Evolutionary conservation across 2,329 filamentous ascomycete genomes (phyloP).

Genomic region (Pseudohalonectria lignicola): DNA sequence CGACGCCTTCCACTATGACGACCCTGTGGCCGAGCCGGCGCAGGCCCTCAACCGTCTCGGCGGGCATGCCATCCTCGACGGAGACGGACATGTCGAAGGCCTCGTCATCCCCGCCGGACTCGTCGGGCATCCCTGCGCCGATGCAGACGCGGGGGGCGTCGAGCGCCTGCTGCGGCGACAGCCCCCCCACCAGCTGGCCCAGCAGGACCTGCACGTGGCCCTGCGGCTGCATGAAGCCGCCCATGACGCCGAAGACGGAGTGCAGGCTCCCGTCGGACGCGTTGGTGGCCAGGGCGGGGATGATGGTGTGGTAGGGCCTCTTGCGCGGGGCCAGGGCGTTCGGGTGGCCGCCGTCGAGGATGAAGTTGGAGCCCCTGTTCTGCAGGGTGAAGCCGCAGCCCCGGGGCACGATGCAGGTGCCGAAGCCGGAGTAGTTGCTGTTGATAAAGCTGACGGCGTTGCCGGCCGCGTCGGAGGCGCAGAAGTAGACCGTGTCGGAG

Average conservation of each 20-base stretch:
- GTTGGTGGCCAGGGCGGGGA: slow-evolving; percentile 79
- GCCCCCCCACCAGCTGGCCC: slow-evolving; percentile 72
- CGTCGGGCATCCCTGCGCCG: slow-evolving; percentile 52
- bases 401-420: slow-evolving; percentile 72
- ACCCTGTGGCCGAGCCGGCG: slow-evolving; percentile 60
- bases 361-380: slow-evolving; percentile 82
- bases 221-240: slow-evolving; percentile 94
- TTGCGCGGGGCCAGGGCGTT: slow-evolving; percentile 73
- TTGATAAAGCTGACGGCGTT: slow-evolving; percentile 95
- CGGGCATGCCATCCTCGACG: slow-evolving; percentile 68
- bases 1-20: slow-evolving; percentile 50
- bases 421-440: slow-evolving; percentile 80
- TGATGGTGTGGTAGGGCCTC: slow-evolving; percentile 92
- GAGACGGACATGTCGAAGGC: slow-evolving; percentile 55
- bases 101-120: slow-evolving; percentile 34
- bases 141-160: slow-evolving; percentile 84
- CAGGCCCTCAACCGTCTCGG: slow-evolving; percentile 54
- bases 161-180: slow-evolving; percentile 73
- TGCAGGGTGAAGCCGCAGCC: slow-evolving; percentile 86
- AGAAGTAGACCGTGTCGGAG: slow-evolving; percentile 90
- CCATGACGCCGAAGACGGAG: slow-evolving; percentile 88
- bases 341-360: slow-evolving; percentile 57
- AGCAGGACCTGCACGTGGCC: slow-evolving; percentile 87
- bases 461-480: slow-evolving; percentile 67
- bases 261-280: slow-evolving; percentile 60